Base-by-base conservation (phyloP, 257 asterid species). In the Jasminum sambac region DNA sequence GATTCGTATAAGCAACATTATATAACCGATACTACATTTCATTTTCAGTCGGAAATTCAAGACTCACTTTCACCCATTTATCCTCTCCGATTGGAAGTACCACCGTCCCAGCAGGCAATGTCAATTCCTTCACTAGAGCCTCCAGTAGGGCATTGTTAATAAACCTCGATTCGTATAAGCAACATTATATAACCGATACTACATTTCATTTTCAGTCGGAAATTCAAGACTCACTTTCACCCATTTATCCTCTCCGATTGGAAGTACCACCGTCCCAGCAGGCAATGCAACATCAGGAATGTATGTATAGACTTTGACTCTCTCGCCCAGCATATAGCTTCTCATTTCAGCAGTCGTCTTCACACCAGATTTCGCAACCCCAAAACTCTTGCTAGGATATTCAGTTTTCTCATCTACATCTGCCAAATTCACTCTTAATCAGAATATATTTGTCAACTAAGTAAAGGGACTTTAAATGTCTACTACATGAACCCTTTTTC, bases 221-320 rank as follows among this genome's bases (percentile, higher is more conserved):
- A 84, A 86, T 46, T 82, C 84, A 76, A 86, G 72, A 73, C 73
- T 73, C 59, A 69, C 83, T 36, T 58, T 41, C 6, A 69, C 80
- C 89, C 87, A 86, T 78, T 68, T 76, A 38, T 69, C 75, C 38
- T 82, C 85, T 16, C 68, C 63, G 68, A 86, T 69, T 10, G 91
- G 91, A 21, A 81, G 84, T 61, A 80, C 74, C 48, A 80, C 68
- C 67, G 69, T 74, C 11, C 83, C 87, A 63, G 58, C 24, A 1
- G 84, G 76, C 48, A 79, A 55, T 21, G 44, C 80, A 71, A 63
- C 23, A 24, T 78, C 76, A 10, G 86, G 90, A 71, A 82, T 72
- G 80, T 21, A 48, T 5, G 79, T 85, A 72, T 78, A 82, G 50
- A 85, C 84, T 69, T 67, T 76, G 6, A 82, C 63, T 72, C 81